phyloP scores from a whole-genome alignment of 148 eudicot species.

The Vaccinium corymbosum region DNA sequence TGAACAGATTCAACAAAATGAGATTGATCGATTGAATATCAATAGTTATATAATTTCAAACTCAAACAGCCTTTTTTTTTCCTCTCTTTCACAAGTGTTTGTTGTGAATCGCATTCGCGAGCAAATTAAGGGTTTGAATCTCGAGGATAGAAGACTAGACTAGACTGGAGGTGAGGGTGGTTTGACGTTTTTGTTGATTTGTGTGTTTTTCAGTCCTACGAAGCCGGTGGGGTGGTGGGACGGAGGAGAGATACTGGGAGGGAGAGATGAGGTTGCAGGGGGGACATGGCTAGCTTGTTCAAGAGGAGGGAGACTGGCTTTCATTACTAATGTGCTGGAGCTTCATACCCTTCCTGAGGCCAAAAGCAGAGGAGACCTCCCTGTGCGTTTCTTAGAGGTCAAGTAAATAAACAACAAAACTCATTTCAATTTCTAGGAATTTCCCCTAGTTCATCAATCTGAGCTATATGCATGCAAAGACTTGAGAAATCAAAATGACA shows the following conservation, averaged over 20 bases:
- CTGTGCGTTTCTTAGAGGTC: slow-evolving; percentile 58
- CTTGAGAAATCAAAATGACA: neutral
- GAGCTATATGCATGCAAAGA: neutral
- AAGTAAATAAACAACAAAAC: neutral
- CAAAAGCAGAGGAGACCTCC: slow-evolving; percentile 68
- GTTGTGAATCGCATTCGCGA: too few species aligned
- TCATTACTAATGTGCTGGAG: slow-evolving; percentile 72
- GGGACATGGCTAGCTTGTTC: slow-evolving; percentile 81
- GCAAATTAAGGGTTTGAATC: too few species aligned
- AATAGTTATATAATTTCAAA: too few species aligned
- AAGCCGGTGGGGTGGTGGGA: slow-evolving; percentile 68
- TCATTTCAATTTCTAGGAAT: neutral
- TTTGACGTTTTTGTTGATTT: neutral
- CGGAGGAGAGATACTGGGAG: slow-evolving; percentile 66
- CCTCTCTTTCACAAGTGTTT: too few species aligned
- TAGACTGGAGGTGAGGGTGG: neutral
- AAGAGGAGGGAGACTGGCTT: slow-evolving; percentile 51
- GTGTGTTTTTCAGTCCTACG: slow-evolving; percentile 38
- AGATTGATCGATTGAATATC: too few species aligned
- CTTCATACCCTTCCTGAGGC: slow-evolving; percentile 50
- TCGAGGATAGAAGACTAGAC: too few species aligned
- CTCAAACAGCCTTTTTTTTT: neutral
- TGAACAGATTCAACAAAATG: too few species aligned
- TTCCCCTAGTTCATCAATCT: neutral
- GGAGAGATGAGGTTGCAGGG: slow-evolving; percentile 66